phyloP scores from a whole-genome alignment of 176 grass and related monocot genomes.

The Ensete glaucum region DNA sequence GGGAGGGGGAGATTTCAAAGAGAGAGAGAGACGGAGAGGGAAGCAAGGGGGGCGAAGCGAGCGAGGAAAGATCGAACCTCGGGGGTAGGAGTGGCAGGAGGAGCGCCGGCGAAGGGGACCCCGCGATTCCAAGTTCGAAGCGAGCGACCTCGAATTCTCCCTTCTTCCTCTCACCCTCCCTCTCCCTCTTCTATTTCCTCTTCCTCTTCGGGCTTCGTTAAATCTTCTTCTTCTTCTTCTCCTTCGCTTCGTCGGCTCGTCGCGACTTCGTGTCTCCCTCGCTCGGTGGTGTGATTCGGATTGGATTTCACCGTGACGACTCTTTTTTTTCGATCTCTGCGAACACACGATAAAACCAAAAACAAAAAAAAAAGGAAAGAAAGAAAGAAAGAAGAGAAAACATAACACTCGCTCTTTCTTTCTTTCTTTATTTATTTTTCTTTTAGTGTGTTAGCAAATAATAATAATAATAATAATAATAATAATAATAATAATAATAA shows the following conservation, averaged over 20 bases:
- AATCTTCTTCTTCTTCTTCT: background rate
- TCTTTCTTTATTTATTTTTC: no score
- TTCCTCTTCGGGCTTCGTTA: constrained; percentile 3
- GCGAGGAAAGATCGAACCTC: background rate
- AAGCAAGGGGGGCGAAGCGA: no score
- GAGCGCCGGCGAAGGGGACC: background rate
- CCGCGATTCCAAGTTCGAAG: background rate
- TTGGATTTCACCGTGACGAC: constrained; percentile 2
- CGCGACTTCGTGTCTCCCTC: background rate
- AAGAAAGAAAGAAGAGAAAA: no score
- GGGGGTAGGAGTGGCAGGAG: background rate
- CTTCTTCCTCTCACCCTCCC: background rate
- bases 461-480: no score
- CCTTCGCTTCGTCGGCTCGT: background rate
- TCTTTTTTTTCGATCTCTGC: background rate
- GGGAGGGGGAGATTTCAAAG: background rate
- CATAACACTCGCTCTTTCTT: no score
- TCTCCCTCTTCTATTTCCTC: background rate
- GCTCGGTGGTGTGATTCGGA: background rate
- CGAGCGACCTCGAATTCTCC: constrained; percentile 7
- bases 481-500: no score
- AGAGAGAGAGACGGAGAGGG: background rate
- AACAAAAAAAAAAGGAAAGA: background rate
- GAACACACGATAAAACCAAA: background rate
- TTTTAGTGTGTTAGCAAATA: no score